Evolutionary conservation across 2,329 filamentous ascomycete genomes (phyloP).

Genomic region (Colletotrichum agaves): DNA sequence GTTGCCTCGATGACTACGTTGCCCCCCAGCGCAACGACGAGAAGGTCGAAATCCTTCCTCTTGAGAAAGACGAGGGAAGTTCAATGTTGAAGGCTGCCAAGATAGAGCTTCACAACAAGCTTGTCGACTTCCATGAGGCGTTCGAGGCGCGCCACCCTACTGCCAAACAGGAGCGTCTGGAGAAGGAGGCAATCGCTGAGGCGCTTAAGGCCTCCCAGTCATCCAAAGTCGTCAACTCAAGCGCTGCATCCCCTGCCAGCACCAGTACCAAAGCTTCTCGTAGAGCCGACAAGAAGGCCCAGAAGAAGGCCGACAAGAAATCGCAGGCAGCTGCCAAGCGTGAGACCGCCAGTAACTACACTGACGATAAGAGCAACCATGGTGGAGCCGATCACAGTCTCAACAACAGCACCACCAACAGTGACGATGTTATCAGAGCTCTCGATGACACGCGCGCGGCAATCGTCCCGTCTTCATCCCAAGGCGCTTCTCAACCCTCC

Average conservation of each 20-base stretch:
- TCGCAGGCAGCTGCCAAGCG: conserved; percentile 11
- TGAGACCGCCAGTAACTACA: background rate
- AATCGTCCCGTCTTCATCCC: background rate
- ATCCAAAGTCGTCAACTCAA: background rate
- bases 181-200: conserved; percentile 10
- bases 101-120: conserved; percentile 22
- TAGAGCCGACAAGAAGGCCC: conserved; percentile 25
- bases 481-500: background rate
- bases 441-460: background rate
- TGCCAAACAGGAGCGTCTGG: conserved; percentile 22
- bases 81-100: conserved; percentile 27
- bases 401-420: background rate
- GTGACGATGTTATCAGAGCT: background rate
- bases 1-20: conserved; percentile 26
- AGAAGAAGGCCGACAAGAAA: conserved; percentile 31
- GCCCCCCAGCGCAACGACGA: conserved; percentile 14
- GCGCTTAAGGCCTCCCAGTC: background rate
- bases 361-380: too few species aligned
- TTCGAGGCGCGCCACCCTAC: conserved; percentile 24
- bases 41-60: conserved; percentile 15
- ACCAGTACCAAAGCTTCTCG: conserved; percentile 20
- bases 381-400: too few species aligned
- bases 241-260: background rate
- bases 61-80: conserved; percentile 15
- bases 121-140: conserved; percentile 6